Percentiles rank a stretch among this genome's conserved stretches.
phyloP scores from a whole-genome alignment of 331 rosid genomes.

The Quercus phellos region DNA sequence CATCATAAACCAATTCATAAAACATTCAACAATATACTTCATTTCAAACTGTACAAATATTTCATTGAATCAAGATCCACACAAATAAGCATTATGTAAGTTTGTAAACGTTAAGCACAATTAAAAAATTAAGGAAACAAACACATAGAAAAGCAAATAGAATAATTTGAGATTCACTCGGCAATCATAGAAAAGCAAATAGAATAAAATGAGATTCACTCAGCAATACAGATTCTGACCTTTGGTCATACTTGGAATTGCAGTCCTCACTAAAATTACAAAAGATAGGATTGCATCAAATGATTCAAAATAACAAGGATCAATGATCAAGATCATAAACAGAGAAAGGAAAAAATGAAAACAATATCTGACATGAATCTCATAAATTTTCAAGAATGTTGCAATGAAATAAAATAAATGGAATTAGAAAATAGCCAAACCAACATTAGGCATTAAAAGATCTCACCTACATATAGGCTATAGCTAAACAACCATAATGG shows the following conservation, averaged over 20 bases:
- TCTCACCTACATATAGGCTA: background rate
- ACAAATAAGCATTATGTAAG: constrained; percentile 4
- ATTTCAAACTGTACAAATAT: constrained; percentile 5
- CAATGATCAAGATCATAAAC: background rate
- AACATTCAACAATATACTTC: background rate
- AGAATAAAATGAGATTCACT: no score
- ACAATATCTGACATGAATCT: background rate
- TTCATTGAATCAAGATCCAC: background rate
- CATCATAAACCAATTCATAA: background rate
- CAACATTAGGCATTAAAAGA: background rate
- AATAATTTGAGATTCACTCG: no score
- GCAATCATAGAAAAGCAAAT: background rate
- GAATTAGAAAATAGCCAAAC: background rate
- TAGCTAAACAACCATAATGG: no score
- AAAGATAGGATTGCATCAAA: background rate
- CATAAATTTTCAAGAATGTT: background rate
- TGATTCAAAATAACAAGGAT: background rate
- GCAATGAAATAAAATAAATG: background rate
- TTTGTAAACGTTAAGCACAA: constrained; percentile 5
- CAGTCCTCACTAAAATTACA: background rate
- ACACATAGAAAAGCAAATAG: background rate
- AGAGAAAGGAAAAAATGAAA: background rate
- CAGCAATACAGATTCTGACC: no score
- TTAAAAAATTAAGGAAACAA: background rate
- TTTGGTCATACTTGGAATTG: no score